These are phyloP conservation scores for Mallotus nudiflorus DNA, from an alignment of 345 rosid species.

Conservation along the genomic window DNA sequence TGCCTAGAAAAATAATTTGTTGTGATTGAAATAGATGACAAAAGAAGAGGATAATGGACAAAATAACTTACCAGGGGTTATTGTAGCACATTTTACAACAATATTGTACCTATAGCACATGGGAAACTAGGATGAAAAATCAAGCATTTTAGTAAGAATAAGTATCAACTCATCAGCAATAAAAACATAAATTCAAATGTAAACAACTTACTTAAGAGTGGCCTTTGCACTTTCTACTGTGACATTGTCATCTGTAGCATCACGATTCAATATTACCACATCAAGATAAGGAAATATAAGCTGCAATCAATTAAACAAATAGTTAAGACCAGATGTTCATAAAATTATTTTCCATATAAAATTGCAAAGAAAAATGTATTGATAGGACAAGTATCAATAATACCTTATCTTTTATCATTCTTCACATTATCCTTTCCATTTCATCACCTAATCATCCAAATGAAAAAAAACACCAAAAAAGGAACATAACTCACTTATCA, in stretches of 20 bases:
- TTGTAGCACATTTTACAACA: slow-evolving; percentile 96
- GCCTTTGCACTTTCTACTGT: slow-evolving; percentile 88
- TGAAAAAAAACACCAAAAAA: not conserved
- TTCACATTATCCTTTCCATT: slow-evolving; percentile 93
- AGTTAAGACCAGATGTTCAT: slow-evolving; percentile 5
- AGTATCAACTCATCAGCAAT: too few relatives aligned
- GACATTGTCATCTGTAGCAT: slow-evolving; percentile 82
- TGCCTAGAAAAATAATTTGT: not conserved
- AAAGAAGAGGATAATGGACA: slow-evolving; percentile 1
- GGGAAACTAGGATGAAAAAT: slow-evolving; percentile 6
- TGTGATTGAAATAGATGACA: not conserved
- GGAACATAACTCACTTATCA: slow-evolving; percentile 1
- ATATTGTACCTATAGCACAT: slow-evolving; percentile 72
- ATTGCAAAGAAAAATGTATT: too few relatives aligned
- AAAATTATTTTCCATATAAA: too few relatives aligned
- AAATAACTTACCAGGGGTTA: slow-evolving; percentile 79
- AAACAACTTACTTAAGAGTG: slow-evolving; percentile 70
- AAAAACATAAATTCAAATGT: not conserved
- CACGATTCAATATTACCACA: slow-evolving; percentile 85
- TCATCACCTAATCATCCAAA: slow-evolving; percentile 87
- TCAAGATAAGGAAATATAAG: slow-evolving; percentile 83
- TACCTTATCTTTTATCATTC: slow-evolving; percentile 84
- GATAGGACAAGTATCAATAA: slow-evolving; percentile 8
- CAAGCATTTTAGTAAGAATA: not conserved
- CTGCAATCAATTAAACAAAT: slow-evolving; percentile 44